Conservation (phyloP, 2,329 filamentous ascomycete genomes). For the Paramyrothecium sp. region DNA sequence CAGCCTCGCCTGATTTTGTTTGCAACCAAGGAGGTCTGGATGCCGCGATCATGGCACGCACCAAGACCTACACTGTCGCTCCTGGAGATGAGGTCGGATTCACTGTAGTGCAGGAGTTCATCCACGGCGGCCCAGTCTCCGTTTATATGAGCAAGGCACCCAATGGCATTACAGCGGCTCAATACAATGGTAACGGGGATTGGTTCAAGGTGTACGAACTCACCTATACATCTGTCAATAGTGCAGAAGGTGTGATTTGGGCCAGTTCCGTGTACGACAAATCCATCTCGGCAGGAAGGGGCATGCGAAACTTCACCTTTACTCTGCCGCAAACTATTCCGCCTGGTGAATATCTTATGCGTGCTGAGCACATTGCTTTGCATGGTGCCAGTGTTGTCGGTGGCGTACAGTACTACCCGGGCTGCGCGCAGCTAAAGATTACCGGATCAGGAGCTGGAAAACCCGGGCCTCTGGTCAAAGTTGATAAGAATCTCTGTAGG, state of each 20-base stretch:
- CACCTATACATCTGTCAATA: slow-evolving; percentile 23
- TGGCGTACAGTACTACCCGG: slow-evolving; percentile 36
- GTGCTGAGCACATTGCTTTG: slow-evolving; percentile 34
- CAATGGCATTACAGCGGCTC: slow-evolving; percentile 18
- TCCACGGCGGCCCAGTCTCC: slow-evolving; percentile 34
- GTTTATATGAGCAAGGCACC: slow-evolving; percentile 36
- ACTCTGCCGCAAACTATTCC: slow-evolving; percentile 23
- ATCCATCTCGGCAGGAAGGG: too few relatives aligned
- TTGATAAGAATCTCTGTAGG: too few relatives aligned
- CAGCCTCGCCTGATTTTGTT: slow-evolving; percentile 33
- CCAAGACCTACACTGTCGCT: slow-evolving; percentile 31
- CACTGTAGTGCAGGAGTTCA: slow-evolving; percentile 30
- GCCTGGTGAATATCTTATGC: slow-evolving; percentile 30
- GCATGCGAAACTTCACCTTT: slow-evolving; percentile 33
- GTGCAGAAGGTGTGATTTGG: slow-evolving; percentile 27
- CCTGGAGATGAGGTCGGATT: slow-evolving; percentile 41
- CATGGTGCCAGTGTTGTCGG: slow-evolving; percentile 27
- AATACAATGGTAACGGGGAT: slow-evolving; percentile 30
- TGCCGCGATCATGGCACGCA: slow-evolving; percentile 31
- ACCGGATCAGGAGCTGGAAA: slow-evolving; percentile 24
- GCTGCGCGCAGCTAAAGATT: slow-evolving; percentile 32
- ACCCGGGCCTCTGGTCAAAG: slow-evolving; percentile 24
- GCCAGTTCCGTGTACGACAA: slow-evolving; percentile 27
- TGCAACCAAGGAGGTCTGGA: slow-evolving; percentile 38
- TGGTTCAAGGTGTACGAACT: slow-evolving; percentile 37